Base-by-base conservation (phyloP, 345 rosid genomes). In the Physaria fendleri region DNA sequence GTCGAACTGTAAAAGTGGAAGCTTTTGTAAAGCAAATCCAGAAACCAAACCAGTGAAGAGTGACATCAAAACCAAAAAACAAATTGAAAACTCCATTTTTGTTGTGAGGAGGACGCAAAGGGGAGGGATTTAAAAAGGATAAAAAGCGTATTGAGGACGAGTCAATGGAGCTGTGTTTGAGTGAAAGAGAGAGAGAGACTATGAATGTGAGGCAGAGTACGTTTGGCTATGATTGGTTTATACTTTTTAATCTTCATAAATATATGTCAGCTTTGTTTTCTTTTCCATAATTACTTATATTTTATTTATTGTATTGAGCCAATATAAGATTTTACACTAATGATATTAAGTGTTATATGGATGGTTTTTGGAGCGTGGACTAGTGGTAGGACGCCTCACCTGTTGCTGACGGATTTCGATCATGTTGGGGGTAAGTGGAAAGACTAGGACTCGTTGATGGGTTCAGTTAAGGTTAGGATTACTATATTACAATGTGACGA, bases 1-100 rank as follows among this genome's bases (percentile, higher is more conserved):
- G 57, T 93, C 99, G n/a, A n/a, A n/a, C n/a, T n/a, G n/a, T n/a
- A 54, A 93, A 93, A 27, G 92, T 27, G 97, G 94, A 32, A 83
- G 64, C 17, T 59, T 70, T 25, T 62, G 56, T 20, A 65, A 57
- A 65, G 79, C 72, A 25, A 63, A 56, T 70, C 96, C 95, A 67
- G 81, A 79, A 66, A 33, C 90, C 54, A 74, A 42, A 69, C 76
- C 79, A 50, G 72, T 70, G 6, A 76, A 54, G 33, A 75, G 52
- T 64, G 75, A 67, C 53, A 62, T 39, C 45, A 65, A 73, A 18
- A 71, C 30, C 3, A 89, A 45, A 30, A 74, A 61, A 73, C 68
- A 35, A 52, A 56, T 20, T 21, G 58, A 29, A 65, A 56, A 50
- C 13, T 57, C 82, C 82, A 78, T 81, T 48, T 67, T 62, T 13